phyloP scores from a whole-genome alignment of 2,329 filamentous ascomycete genomes.

The Penicillium brasilianum region DNA sequence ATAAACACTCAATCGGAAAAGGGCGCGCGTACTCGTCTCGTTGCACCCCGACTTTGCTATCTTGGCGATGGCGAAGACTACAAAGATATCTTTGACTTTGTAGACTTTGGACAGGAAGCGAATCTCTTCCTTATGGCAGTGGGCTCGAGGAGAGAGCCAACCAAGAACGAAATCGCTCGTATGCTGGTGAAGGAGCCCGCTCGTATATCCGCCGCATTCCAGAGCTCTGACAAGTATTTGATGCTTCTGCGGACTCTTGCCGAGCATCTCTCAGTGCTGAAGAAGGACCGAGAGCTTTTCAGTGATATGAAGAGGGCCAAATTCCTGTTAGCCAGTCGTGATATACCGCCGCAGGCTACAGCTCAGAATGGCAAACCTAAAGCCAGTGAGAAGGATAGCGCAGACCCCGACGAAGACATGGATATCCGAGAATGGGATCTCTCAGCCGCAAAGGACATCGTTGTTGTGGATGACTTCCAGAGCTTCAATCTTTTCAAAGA shows the following conservation, averaged over 20 bases:
- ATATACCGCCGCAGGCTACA: constrained; percentile 57
- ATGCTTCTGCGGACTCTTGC: constrained; percentile 80
- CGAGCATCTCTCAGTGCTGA: constrained; percentile 71
- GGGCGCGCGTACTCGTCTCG: constrained; percentile 54
- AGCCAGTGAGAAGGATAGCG: constrained; percentile 42
- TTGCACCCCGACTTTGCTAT: constrained; percentile 77
- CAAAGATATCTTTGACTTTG: constrained; percentile 93
- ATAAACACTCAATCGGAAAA: constrained; percentile 47
- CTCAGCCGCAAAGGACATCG: constrained; percentile 71
- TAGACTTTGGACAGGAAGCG: constrained; percentile 86
- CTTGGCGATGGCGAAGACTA: constrained; percentile 76
- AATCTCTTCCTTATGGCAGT: constrained; percentile 88
- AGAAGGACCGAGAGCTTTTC: constrained; percentile 78
- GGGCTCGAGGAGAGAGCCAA: constrained; percentile 90
- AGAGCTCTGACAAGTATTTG: constrained; percentile 84
- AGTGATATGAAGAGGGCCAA: constrained; percentile 73
- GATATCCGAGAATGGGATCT: constrained; percentile 80
- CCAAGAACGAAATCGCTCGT: constrained; percentile 79
- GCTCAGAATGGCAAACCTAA: constrained; percentile 25
- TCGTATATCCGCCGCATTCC: constrained; percentile 77
- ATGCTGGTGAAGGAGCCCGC: constrained; percentile 85
- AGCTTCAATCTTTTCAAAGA: constrained; percentile 89
- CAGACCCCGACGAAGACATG: constrained; percentile 65
- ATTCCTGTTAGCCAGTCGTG: constrained; percentile 83
- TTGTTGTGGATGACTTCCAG: constrained; percentile 85